Evolutionary conservation across 768 basidiomycete genomes (phyloP), one percentile per base, ranked within the genome.

Genomic region (Candolleomyces efflorescens): DNA sequence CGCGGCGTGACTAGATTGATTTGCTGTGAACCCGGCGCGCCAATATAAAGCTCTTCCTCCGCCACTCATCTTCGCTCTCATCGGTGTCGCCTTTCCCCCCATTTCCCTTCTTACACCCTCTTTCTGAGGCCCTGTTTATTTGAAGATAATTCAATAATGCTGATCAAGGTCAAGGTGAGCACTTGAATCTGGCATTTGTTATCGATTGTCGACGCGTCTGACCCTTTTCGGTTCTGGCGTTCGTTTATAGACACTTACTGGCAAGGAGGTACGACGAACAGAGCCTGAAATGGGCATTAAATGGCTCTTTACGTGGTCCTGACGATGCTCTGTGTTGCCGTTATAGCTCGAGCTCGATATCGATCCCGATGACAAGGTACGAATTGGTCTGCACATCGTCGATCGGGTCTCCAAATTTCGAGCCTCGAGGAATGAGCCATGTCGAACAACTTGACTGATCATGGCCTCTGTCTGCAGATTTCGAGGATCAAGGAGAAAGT

Each of bases 401-500:
- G 17, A 17, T 44, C n/a, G 20, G 7, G n/a, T 44, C 7, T 1
- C 13, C 43, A 6, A 44, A 10, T 6, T n/a, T 13, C 43, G 13
- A n/a, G n/a, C 17, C 6, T 22, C 17, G 17, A 13, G 17, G 43
- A 6, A 44, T 44, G 1, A 13, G 17, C 38, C 23, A 32, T 32
- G 11, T 32, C 11, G 32, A 5, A 11, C 32, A 32, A 7, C 7
- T 11, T 32, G 32, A 32, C 41, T 20, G 17, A 9, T 39, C 17
- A 9, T 17, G 17, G 13, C 17, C 13, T 20, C 18, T 18, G 13
- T 48, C 49, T 41, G 26, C 68, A 98, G 96, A 92, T 97, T 67
- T 79, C 85, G 47, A 85, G 91, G 64, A 94, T 98, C 75, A 98
- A 98, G 78, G 94, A 96, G 81, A 91, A 92, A 71, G 93, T 98